Conservation (phyloP, 495 filamentous ascomycete genomes). For the Hypomontagnella submonticulosa region DNA sequence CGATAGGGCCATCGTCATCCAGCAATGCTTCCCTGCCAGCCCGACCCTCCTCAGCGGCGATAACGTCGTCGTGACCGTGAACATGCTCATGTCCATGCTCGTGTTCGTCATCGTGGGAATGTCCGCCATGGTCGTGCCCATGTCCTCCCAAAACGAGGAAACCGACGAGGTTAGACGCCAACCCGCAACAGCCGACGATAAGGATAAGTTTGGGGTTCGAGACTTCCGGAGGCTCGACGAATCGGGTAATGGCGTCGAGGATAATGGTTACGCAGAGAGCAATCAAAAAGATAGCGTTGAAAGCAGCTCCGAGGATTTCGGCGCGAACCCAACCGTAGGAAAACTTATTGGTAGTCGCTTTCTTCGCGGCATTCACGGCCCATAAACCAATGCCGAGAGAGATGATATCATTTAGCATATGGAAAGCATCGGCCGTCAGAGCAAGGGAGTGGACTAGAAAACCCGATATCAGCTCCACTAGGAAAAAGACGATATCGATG, state of each 20-base stretch:
- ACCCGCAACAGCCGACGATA: conserved; percentile 84
- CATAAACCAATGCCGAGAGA: conserved; percentile 92
- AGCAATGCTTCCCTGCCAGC: conserved; percentile 27
- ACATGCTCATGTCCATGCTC: conserved; percentile 53
- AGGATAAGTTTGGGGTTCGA: conserved; percentile 84
- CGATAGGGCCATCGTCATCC: conserved; percentile 48
- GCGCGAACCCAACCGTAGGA: conserved; percentile 99
- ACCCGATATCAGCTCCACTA: conserved; percentile 86
- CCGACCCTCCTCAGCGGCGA: conserved; percentile 46
- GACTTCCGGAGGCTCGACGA: conserved; percentile 89
- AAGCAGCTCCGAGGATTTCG: conserved; percentile 94
- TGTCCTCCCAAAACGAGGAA: conserved; percentile 93
- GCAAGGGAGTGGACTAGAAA: conserved; percentile 90
- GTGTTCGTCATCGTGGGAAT: conserved; percentile 57
- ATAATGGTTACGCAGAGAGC: conserved; percentile 96
- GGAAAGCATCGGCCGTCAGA: conserved; percentile 95
- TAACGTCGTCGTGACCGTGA: conserved; percentile 47
- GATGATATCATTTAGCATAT: conserved; percentile 99
- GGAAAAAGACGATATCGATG: conserved; percentile 89
- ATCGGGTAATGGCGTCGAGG: conserved; percentile 88
- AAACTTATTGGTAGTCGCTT: conserved; percentile 84
- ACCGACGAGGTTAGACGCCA: conserved; percentile 91
- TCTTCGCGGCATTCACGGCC: conserved; percentile 89
- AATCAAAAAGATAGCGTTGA: conserved; percentile 97
- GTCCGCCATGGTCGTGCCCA: conserved; percentile 74